phyloP scores from a whole-genome alignment of 495 filamentous ascomycete species.

The Elasticomyces elasticus region DNA sequence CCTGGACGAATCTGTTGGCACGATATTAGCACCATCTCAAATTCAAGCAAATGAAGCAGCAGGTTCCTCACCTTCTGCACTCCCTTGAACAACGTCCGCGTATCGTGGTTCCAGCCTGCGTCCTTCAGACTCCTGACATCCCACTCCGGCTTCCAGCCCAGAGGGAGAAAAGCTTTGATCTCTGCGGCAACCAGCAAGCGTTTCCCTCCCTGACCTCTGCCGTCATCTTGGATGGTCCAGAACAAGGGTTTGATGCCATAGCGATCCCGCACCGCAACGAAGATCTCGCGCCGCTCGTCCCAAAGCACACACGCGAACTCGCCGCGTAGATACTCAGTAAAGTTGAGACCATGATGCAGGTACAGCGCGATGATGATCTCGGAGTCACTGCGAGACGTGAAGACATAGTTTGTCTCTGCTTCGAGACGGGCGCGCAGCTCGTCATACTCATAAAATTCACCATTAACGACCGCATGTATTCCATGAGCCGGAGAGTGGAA shows the following conservation, averaged over 20 bases:
- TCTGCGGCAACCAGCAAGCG: conserved; percentile 22
- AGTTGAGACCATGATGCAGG: conserved; percentile 36
- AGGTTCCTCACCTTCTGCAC: conserved; percentile 30
- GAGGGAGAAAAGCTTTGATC: conserved; percentile 17
- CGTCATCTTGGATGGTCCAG: conserved; percentile 33
- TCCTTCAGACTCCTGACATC: conserved; percentile 36
- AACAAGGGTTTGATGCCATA: conserved; percentile 47
- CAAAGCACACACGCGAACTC: conserved; percentile 45
- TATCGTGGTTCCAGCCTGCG: conserved; percentile 32
- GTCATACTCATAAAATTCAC: conserved; percentile 46
- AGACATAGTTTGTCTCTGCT: conserved; percentile 28
- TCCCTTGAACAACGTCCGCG: conserved; percentile 39
- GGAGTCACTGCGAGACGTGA: conserved; percentile 36
- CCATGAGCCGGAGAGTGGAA: conserved; percentile 30
- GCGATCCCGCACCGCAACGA: conserved; percentile 41
- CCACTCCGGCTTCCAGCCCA: conserved; percentile 34
- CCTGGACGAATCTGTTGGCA: conserved; percentile 21
- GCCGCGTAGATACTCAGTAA: conserved; percentile 39
- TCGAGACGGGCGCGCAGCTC: conserved; percentile 31
- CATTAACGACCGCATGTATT: conserved; percentile 46
- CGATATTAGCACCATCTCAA: neutral
- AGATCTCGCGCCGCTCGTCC: conserved; percentile 31
- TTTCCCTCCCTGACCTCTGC: neutral
- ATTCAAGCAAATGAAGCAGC: neutral
- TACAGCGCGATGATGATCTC: conserved; percentile 46